Conservation (phyloP, 768 basidiomycete genomes). For the Lactarius tabidus region DNA sequence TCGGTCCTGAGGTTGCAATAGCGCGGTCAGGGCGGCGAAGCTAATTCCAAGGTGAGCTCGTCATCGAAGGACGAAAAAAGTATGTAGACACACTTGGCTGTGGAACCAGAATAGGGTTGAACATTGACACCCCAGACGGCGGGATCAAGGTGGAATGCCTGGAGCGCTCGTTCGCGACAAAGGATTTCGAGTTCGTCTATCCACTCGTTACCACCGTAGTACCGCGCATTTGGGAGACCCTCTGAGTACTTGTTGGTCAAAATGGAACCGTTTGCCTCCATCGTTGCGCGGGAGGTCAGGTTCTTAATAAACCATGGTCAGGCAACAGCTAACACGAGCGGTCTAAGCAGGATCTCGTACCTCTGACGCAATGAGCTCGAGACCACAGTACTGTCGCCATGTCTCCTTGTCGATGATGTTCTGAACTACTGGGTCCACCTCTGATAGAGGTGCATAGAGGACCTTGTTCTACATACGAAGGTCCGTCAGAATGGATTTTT, state of each 20-base stretch:
- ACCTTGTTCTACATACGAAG: conserved; percentile 70
- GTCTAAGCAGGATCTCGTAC: conserved; percentile 39
- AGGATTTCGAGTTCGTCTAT: conserved; percentile 95
- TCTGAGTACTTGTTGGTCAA: conserved; percentile 99
- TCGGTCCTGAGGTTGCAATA: conserved; percentile 95
- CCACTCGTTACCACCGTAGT: conserved; percentile 97
- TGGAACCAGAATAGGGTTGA: conserved; percentile 95
- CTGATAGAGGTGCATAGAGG: conserved; percentile 81
- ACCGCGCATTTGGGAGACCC: conserved; percentile 95
- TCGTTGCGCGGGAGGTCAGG: conserved; percentile 90
- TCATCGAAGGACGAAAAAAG: neutral
- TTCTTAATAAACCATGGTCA: conserved; percentile 50
- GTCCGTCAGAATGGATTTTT: neutral
- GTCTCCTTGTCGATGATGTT: conserved; percentile 99
- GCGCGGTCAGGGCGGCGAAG: conserved; percentile 94
- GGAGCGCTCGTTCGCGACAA: conserved; percentile 91
- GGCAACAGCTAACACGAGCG: neutral
- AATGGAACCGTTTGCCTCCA: conserved; percentile 99
- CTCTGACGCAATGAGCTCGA: conserved; percentile 99
- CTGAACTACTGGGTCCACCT: conserved; percentile 92
- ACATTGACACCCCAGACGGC: conserved; percentile 97
- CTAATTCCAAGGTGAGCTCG: conserved; percentile 37
- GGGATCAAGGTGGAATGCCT: conserved; percentile 94
- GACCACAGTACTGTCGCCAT: conserved; percentile 95
- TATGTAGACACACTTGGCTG: conserved; percentile 68